These are phyloP conservation scores for Lactarius vividus DNA, from an alignment of 768 basidiomycete species.

Conservation along the genomic window DNA sequence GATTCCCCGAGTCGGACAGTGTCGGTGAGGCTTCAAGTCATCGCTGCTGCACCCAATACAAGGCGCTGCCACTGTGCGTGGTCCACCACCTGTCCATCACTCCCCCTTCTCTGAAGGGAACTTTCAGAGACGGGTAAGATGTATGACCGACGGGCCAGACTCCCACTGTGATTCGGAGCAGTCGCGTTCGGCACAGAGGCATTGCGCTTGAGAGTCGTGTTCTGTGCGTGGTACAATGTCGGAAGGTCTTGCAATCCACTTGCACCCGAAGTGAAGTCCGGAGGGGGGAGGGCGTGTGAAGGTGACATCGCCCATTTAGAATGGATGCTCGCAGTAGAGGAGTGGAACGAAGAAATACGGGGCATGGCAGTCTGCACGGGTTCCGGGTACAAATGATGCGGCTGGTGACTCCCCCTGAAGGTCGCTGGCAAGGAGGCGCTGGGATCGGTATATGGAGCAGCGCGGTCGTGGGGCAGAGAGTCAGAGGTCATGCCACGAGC, in stretches of 20 bases:
- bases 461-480: not conserved
- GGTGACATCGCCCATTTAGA: slow-evolving; percentile 7
- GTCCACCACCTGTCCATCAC: slow-evolving; percentile 13
- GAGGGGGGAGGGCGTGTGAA: not conserved
- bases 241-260: not conserved
- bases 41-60: slow-evolving; percentile 15
- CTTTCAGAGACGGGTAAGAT: not conserved
- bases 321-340: slow-evolving; percentile 19
- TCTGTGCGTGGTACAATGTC: not conserved
- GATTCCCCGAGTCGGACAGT: not conserved
- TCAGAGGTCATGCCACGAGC: not conserved
- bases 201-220: slow-evolving; percentile 2
- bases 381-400: not conserved
- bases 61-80: slow-evolving; percentile 17
- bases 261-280: not conserved
- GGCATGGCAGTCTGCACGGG: not conserved
- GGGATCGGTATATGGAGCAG: not conserved
- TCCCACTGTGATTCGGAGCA: not conserved
- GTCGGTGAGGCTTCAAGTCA: not conserved
- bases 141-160: not conserved
- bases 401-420: not conserved
- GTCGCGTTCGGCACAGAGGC: not conserved
- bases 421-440: not conserved
- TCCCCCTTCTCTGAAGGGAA: not conserved
- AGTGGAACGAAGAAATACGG: slow-evolving; percentile 5